Percentiles rank a stretch among this genome's conserved stretches.
These are phyloP conservation scores for Colletotrichum melonis DNA, from an alignment of 2,329 filamentous ascomycete genomes.

Conservation along the genomic window DNA sequence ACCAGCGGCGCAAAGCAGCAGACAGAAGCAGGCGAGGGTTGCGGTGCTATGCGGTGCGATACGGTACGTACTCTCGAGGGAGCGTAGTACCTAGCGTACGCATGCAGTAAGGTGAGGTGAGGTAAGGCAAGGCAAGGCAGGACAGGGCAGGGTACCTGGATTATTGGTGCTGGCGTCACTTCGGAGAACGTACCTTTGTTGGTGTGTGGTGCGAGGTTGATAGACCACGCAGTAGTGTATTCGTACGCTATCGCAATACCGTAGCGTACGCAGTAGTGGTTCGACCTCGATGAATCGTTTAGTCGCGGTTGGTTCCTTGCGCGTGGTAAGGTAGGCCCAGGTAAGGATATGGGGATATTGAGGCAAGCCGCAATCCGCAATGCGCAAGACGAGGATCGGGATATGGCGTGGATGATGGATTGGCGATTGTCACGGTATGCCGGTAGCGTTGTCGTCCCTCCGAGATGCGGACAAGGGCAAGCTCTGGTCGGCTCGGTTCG, in stretches of 20 bases:
- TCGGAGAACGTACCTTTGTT: slow-evolving; percentile 22
- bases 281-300: slow-evolving; percentile 26
- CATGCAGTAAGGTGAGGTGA: slow-evolving; percentile 6
- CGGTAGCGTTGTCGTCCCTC: neutral
- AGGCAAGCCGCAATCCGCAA: neutral
- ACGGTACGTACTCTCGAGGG: slow-evolving; percentile 1
- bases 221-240: neutral
- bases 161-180: neutral
- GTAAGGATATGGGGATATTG: neutral
- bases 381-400: neutral
- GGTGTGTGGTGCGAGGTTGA: neutral
- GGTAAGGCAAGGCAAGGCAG: neutral
- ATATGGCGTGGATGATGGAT: neutral
- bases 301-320: slow-evolving; percentile 14
- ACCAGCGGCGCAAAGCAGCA: neutral
- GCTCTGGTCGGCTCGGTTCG: neutral
- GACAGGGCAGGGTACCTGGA: slow-evolving; percentile 4
- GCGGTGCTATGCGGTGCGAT: neutral
- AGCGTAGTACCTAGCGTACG: neutral
- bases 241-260: neutral
- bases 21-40: neutral
- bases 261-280: neutral
- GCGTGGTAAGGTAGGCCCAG: slow-evolving; percentile 6
- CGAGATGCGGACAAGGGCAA: neutral
- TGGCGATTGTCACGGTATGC: neutral